Percentiles rank a stretch among this genome's conserved stretches.
Evolutionary conservation across 495 filamentous ascomycete species (phyloP).

Genomic region (Penicillium robsamsonii): DNA sequence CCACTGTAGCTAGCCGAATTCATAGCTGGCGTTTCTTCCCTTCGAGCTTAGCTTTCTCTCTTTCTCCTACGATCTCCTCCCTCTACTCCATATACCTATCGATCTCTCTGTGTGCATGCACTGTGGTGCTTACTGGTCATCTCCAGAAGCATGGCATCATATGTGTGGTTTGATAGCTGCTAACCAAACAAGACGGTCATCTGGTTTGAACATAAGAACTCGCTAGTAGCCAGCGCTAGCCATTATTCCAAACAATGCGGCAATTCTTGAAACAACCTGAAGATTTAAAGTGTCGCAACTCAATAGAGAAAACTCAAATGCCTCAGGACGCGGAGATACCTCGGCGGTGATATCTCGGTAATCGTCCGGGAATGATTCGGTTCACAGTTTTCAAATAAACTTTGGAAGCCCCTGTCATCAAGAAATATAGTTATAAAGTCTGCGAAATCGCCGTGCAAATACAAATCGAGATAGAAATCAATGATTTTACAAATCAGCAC

Average conservation of each 20-base stretch:
- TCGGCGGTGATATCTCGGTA: conserved; percentile 8
- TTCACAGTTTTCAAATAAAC: background rate
- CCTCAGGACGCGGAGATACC: background rate
- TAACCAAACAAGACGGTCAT: background rate
- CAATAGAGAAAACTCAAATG: background rate
- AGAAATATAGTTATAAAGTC: conserved; percentile 5
- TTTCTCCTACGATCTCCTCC: background rate
- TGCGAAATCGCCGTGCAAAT: background rate
- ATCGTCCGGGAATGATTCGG: background rate
- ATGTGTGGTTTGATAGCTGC: background rate
- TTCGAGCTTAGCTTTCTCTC: too few species aligned
- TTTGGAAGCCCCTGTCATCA: background rate
- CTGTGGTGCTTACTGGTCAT: background rate
- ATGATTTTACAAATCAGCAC: background rate
- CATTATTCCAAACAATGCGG: background rate
- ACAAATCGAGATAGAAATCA: background rate
- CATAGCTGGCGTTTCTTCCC: too few species aligned
- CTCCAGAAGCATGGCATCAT: background rate
- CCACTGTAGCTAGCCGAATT: too few species aligned
- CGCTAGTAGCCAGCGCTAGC: background rate
- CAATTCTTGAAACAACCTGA: background rate
- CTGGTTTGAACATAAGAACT: background rate
- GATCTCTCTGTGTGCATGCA: background rate
- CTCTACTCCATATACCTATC: background rate
- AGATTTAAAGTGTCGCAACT: background rate